Evolutionary conservation across 495 filamentous ascomycete genomes (phyloP).

Genomic region (Cryomyces minteri): DNA sequence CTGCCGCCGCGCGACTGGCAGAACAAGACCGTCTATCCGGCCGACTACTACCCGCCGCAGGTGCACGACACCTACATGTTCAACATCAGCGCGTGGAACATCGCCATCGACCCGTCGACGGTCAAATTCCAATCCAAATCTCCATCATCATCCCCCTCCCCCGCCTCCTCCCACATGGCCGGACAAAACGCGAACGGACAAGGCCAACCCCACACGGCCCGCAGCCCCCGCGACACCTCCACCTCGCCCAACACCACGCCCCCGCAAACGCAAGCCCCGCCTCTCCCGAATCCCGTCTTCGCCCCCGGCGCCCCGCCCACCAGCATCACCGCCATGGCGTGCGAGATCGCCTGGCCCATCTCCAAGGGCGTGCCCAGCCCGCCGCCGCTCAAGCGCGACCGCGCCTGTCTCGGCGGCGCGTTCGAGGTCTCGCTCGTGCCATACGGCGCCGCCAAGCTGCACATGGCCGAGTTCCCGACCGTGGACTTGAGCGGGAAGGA

Average conservation of each 20-base stretch:
- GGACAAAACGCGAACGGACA: not conserved
- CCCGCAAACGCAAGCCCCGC: not conserved
- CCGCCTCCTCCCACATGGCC: constrained; percentile 7
- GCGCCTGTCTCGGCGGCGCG: constrained; percentile 21
- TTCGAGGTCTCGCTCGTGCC: constrained; percentile 31
- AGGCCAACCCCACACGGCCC: no score
- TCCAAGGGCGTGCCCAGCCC: constrained; percentile 26
- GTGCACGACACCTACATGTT: constrained; percentile 20
- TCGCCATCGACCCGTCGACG: constrained; percentile 29
- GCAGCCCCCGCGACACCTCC: constrained; percentile 2
- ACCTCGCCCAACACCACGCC: not conserved
- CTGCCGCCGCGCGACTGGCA: constrained; percentile 9
- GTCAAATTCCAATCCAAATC: constrained; percentile 13
- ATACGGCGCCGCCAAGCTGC: constrained; percentile 37
- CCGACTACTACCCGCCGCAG: constrained; percentile 15
- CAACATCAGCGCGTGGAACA: constrained; percentile 25
- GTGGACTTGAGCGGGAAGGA: not conserved
- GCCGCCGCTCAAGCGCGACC: constrained; percentile 19
- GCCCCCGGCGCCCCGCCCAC: constrained; percentile 28
- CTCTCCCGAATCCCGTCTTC: constrained; percentile 29
- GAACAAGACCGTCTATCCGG: constrained; percentile 5
- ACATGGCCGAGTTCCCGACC: constrained; percentile 37
- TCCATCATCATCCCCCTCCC: not conserved
- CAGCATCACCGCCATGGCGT: constrained; percentile 30
- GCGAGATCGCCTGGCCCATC: constrained; percentile 34